Evolutionary conservation across 345 rosid genomes (phyloP), one percentile per base, ranked within the genome.

Genomic region (Brassica juncea): DNA sequence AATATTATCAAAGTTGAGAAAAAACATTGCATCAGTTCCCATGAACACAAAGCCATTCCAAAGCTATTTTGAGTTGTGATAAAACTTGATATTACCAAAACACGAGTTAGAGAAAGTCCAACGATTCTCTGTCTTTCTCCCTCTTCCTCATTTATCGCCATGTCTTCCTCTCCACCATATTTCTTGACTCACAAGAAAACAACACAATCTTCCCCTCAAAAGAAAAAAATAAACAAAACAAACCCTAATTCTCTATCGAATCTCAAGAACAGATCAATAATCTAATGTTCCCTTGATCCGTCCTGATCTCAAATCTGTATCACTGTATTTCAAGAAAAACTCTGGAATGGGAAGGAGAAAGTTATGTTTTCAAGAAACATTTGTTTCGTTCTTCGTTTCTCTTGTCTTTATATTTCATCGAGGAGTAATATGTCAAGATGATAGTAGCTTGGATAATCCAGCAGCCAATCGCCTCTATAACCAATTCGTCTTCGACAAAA

Each of bases 131-230:
- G 30, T 66, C 2, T 31, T 27, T 47, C 72, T 80, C 70, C 66
- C 57, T 21, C 62, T 3, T 34, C 87, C 87, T 55, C 76, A 16
- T 16, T 79, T 73, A 70, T 76, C 88, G 86, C 85, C 94, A 67
- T 66, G 65, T 84, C 85, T 79, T 80, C 83, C 92, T 84, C 97
- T 81, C 88, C 79, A 85, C 94, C 94, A 73, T 66, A 16, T 87
- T 85, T 87, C 90, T 85, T 84, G 82, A 78, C 75, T 81, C 79
- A 16, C 47, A 80, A 80, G 75, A 76, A n/a, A n/a, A 65, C 39
- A 72, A 66, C 11, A 39, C 49, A 72, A 76, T 60, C 72, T 63
- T 42, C 39, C 73, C 49, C 74, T 2, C 49, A 42, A 74, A 57
- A 39, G 8, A 1, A 6, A 60, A 19, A 44, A 63, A 66, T 6